Evolutionary conservation across 345 rosid species (phyloP), one percentile per base, ranked within the genome.

Genomic region (Boechera stricta): DNA sequence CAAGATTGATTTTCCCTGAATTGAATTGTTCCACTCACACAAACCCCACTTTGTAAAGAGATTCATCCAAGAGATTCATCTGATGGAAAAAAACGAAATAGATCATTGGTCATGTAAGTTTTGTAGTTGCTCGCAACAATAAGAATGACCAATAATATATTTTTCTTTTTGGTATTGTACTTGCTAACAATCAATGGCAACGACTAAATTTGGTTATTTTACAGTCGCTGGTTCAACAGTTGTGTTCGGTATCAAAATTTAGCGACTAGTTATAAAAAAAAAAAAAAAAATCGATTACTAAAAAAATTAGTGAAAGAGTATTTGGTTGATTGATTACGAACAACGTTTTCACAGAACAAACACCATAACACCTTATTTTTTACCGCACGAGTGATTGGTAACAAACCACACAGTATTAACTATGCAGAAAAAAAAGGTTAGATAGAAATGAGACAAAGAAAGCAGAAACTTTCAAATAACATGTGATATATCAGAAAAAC

Each of bases 391-490:
- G 71, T 53, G 59, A 72, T 38, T 60, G 48, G 67, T 72, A 73
- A 63, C 32, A 36, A 28, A 32, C 41, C 10, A 52, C 41, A 62
- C 51, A 18, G 13, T 49, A 32, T 41, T 3, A 64, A 16, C 29
- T 64, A 38, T 16, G 4, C 9, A 39, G 9, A 39, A 53, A 54
- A 18, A 10, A 44, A 65, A 59, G 59, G 52, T 54, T 64, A 7
- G 57, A 75, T 58, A 56, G 32, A 67, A 58, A 69, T 15, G 74
- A 57, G 58, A 62, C 49, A 41, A 54, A 76, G 11, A 59, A 59
- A 51, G 63, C 75, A 69, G 64, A 69, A 36, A 55, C 80, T 69
- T 31, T 31, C 32, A 65, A 76, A 53, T 53, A 51, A 76, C 80
- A 76, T 76, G 80, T 62, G 63, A 69, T 7, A 39, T 21, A 49